phyloP scores from a whole-genome alignment of 192 early-diverging fungal genomes.

The Backusella circina region DNA sequence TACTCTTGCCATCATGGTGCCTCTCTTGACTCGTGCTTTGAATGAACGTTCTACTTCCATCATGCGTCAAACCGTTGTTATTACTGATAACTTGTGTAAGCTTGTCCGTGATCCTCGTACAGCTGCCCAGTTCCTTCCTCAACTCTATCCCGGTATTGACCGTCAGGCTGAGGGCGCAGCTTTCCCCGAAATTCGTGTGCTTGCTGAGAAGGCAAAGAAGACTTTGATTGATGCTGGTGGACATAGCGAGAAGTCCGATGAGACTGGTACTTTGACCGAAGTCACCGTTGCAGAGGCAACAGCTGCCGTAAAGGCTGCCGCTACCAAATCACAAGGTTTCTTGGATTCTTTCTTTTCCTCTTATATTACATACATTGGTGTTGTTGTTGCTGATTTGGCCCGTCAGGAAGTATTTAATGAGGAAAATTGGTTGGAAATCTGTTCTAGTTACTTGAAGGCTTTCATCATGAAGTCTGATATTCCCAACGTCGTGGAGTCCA shows the following conservation, averaged over 20 bases:
- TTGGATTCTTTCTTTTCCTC: conserved; percentile 45
- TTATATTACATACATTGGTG: conserved; percentile 53
- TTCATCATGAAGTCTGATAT: conserved; percentile 51
- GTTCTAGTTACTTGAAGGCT: conserved; percentile 49
- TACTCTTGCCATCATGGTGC: conserved; percentile 76
- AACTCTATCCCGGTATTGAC: conserved; percentile 70
- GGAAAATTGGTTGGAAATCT: conserved; percentile 56
- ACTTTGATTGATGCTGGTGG: conserved; percentile 68
- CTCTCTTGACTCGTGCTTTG: conserved; percentile 64
- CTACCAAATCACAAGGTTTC: conserved; percentile 46
- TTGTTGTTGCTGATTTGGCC: conserved; percentile 50
- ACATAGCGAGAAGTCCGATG: conserved; percentile 36
- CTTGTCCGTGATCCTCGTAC: conserved; percentile 79
- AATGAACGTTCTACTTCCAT: conserved; percentile 63
- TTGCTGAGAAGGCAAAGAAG: conserved; percentile 57
- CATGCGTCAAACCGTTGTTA: conserved; percentile 69
- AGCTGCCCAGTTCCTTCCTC: conserved; percentile 72
- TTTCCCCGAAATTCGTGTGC: conserved; percentile 69
- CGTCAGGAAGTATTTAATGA: conserved; percentile 54
- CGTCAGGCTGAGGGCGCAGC: conserved; percentile 67
- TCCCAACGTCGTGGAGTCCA: conserved; percentile 33
- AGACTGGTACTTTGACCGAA: background rate
- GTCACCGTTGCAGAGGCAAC: conserved; percentile 37
- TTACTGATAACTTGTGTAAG: conserved; percentile 85
- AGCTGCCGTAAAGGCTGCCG: conserved; percentile 38